Base-by-base conservation (phyloP, 495 filamentous ascomycete genomes). In the Cairneyella variabilis region DNA sequence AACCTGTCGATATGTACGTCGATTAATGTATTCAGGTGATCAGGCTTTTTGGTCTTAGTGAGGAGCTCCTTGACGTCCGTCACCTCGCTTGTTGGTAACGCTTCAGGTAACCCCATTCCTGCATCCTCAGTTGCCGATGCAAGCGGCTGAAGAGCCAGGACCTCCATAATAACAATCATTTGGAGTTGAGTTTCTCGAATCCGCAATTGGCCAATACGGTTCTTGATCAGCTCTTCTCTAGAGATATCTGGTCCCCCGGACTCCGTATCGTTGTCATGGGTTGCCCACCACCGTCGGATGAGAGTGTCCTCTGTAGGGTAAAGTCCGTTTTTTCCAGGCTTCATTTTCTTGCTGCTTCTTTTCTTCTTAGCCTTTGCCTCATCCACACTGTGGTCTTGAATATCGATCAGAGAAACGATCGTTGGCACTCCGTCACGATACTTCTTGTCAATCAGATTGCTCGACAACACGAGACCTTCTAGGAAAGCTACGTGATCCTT, bases 1-100 rank as follows among this genome's bases (percentile, higher is more conserved):
- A 98, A 74, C 28, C 90, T 82, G 65, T 98, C 95, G 10, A 95
- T 79, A 44, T 95, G 83, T 3, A 95, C 70, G 60, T 97, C 92
- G 7, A 98, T 74, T 18, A 91, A 75, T 1, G 53, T 79, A 6
- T 43, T 32, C 3, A 62, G 36, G 17, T 54, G 83, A 63, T 82
- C 84, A 2, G 68, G 51, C 44, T 69, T 74, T 10, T 69, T 63
- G 23, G 73, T 65, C 22, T 67, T 65, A 5, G 57, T 56, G 53
- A 43, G 21, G 48, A 57, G 38, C 62, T 64, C 53, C 55, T 63
- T 51, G 28, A 64, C 4, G 23, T 62, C 40, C 49, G 64, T 43
- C 53, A 64, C 28, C 54, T 59, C 47, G 37, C 14, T 20, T 57
- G 52, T 39, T 0, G 64, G 59, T 9, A 66, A 58, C 23, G 70